Evolutionary conservation across 768 basidiomycete genomes (phyloP).

Genomic region (Albatrellus ellisii): DNA sequence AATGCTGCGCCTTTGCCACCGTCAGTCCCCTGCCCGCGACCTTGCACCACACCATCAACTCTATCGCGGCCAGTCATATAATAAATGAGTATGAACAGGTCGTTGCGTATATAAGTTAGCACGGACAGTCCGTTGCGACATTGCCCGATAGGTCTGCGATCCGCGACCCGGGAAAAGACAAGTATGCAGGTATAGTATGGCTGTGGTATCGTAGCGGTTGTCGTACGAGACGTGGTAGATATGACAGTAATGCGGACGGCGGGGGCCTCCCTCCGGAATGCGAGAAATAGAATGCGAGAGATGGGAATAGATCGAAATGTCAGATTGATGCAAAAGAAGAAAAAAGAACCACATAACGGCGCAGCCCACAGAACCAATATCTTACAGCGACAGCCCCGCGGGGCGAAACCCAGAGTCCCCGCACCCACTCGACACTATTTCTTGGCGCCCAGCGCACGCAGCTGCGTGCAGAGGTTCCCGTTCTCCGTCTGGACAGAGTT

Average conservation of each 20-base stretch:
- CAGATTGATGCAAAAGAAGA: neutral
- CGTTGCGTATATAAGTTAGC: too few species aligned
- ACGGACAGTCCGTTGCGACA: too few species aligned
- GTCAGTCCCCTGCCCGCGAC: too few species aligned
- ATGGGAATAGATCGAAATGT: neutral
- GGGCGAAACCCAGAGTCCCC: neutral
- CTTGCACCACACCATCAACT: too few species aligned
- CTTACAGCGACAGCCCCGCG: neutral
- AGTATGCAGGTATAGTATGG: conserved; percentile 1
- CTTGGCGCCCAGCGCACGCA: conserved; percentile 38
- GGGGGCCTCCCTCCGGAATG: neutral
- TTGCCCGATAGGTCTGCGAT: too few species aligned
- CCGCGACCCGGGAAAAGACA: neutral
- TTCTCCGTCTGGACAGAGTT: conserved; percentile 78
- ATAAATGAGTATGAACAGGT: too few species aligned
- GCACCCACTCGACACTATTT: conserved; percentile 18
- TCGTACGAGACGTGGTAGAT: neutral
- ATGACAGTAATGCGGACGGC: neutral
- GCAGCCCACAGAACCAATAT: neutral
- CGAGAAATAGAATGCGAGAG: neutral
- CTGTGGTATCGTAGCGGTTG: neutral
- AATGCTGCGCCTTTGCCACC: too few species aligned
- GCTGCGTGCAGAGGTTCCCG: conserved; percentile 49
- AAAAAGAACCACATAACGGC: neutral
- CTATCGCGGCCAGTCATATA: too few species aligned